Conservation (phyloP, 2,329 filamentous ascomycete genomes). For the Sphaerostilbella broomeana region DNA sequence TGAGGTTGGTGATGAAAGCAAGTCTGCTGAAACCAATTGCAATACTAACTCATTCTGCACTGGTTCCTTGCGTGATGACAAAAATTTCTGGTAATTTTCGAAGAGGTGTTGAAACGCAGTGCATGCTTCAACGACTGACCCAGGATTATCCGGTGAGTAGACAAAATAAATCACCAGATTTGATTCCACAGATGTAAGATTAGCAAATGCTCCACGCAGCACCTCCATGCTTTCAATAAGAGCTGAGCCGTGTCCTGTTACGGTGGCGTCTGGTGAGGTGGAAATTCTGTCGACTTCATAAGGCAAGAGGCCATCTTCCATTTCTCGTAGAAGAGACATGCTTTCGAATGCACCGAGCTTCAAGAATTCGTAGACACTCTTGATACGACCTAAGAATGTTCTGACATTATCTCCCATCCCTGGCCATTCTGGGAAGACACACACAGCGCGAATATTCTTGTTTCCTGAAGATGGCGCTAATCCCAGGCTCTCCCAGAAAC, state of each 20-base stretch:
- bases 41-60: constrained; percentile 62
- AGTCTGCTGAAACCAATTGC: constrained; percentile 64
- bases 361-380: constrained; percentile 65
- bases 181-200: constrained; percentile 37
- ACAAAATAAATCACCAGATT: constrained; percentile 73
- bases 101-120: constrained; percentile 67
- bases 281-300: constrained; percentile 43
- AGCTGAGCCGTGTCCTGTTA: constrained; percentile 38
- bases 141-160: constrained; percentile 57
- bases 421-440: constrained; percentile 61
- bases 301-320: constrained; percentile 41
- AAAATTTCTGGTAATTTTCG: constrained; percentile 46
- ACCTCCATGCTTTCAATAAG: constrained; percentile 43
- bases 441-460: constrained; percentile 66
- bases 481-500: constrained; percentile 77
- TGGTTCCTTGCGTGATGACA: constrained; percentile 35
- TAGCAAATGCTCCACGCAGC: constrained; percentile 40
- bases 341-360: constrained; percentile 62
- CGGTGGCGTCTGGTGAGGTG: constrained; percentile 34
- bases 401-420: constrained; percentile 55
- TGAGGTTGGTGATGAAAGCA: constrained; percentile 57
- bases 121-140: constrained; percentile 63
- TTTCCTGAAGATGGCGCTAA: constrained; percentile 62
- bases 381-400: constrained; percentile 61
- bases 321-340: constrained; percentile 35